A percentile compares a stretch with the other conserved stretches of the same genome.
phyloP scores from a whole-genome alignment of 768 basidiomycete species.

The Tulasnella sp. region DNA sequence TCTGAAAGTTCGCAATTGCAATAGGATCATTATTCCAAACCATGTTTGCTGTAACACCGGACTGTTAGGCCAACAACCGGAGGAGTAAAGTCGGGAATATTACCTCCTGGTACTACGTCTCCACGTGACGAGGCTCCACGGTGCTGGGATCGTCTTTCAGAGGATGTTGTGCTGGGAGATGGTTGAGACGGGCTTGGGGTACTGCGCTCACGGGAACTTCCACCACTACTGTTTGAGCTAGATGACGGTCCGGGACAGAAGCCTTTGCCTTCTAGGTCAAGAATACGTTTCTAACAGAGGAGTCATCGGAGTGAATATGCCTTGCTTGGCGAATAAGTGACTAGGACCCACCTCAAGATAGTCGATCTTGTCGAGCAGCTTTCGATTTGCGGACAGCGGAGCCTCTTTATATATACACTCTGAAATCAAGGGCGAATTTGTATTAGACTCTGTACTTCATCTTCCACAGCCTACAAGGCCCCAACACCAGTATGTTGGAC shows the following conservation, averaged over 20 bases:
- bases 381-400: background rate
- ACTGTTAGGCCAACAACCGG: background rate
- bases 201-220: background rate
- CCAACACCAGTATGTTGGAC: too few species aligned
- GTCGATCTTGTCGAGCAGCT: conserved; percentile 1
- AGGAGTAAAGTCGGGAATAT: background rate
- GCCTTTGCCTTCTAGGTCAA: background rate
- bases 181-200: background rate
- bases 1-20: background rate
- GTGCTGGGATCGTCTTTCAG: background rate
- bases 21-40: conserved; percentile 5
- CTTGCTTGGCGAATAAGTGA: background rate
- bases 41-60: conserved; percentile 10
- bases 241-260: background rate
- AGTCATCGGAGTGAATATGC: background rate
- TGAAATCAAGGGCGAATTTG: background rate
- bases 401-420: conserved; percentile 21
- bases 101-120: background rate
- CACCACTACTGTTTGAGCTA: background rate
- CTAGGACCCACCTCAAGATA: background rate
- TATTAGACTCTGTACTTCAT: too few species aligned
- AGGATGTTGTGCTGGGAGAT: background rate
- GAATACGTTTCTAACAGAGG: background rate
- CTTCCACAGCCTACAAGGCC: too few species aligned
- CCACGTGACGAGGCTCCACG: background rate